Conservation (phyloP, 179 eudicot genomes). For the Kewa caespitosa region DNA sequence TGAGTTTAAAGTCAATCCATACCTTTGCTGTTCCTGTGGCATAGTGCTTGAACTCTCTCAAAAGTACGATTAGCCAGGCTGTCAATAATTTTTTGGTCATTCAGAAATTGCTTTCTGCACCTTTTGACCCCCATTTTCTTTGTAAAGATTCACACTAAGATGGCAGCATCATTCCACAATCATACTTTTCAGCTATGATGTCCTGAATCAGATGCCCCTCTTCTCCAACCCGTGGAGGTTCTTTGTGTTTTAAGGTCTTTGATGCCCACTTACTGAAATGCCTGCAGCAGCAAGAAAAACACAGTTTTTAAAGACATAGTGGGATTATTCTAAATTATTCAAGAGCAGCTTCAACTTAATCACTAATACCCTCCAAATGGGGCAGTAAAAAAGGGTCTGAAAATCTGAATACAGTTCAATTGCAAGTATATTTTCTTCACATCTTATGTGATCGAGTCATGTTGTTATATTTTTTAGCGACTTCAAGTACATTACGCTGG, state of each 20-base stretch:
- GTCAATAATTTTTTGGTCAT: conserved; percentile 13
- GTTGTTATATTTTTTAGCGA: background rate
- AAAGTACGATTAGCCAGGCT: conserved; percentile 16
- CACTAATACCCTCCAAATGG: background rate
- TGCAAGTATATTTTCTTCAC: conserved; percentile 11
- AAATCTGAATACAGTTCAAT: background rate
- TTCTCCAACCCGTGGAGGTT: conserved; percentile 24
- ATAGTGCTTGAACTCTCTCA: conserved; percentile 17
- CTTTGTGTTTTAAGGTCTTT: conserved; percentile 28
- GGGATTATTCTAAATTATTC: too few species aligned
- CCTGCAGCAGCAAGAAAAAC: conserved; percentile 20
- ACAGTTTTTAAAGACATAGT: conserved; percentile 7
- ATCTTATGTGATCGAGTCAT: conserved; percentile 7
- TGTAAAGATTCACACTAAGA: conserved; percentile 16
- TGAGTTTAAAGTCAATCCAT: conserved; percentile 21
- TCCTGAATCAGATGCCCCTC: conserved; percentile 40
- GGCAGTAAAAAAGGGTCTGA: background rate
- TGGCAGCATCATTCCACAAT: conserved; percentile 13
- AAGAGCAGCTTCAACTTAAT: conserved; percentile 12
- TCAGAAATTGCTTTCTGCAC: background rate
- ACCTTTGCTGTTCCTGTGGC: conserved; percentile 17
- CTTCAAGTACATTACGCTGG: background rate
- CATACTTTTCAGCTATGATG: conserved; percentile 25
- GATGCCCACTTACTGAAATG: conserved; percentile 37
- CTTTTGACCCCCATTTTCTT: conserved; percentile 11